Evolutionary conservation across 805 yeast genomes (phyloP), one percentile per base, ranked within the genome.

Genomic region (Metschnikowia noctiluminum): DNA sequence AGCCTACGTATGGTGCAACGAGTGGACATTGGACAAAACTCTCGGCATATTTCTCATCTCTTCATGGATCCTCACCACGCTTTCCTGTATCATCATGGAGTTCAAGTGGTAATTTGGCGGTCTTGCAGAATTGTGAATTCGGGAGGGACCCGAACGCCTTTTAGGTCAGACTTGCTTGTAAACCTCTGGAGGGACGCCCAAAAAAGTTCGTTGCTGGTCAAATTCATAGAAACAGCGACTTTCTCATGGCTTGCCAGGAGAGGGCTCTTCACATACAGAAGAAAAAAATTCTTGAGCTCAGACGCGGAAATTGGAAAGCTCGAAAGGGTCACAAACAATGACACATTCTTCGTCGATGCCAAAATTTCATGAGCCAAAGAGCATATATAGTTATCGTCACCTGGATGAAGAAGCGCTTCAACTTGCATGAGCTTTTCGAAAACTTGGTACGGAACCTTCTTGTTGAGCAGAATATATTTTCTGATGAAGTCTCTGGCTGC

Each of bases 371-470:
- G 42, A 5, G 46, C 43, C 27, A 46, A 38, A 26, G 38, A 11
- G 40, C 50, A 46, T n/a, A 48, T n/a, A 15, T 43, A 41, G 21
- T 50, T 62, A 32, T 57, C 64, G 43, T 62, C 69, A 27, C 51
- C 45, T 2, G 59, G 57, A 45, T 60, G 54, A 10, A 66, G 36
- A 6, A 74, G 42, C 32, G 67, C 58, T 53, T 78, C 81, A 35
- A 80, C 46, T 48, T 68, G 69, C 6, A 79, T 36, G 11, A 80
- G 56, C 55, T 77, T 77, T 12, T 71, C 63, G 50, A 73, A 71
- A 6, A 72, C 54, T 16, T 70, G 70, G 1, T 74, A 38, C 6
- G 69, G 69, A 21, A 70, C 59, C 45, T 57, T 55, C 14, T 42
- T 42, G 38, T 57, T 55, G 37, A 49, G 41, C 43, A 46, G 45